These are phyloP conservation scores for Annulohypoxylon moriforme DNA, from an alignment of 495 filamentous ascomycete species.

Conservation along the genomic window DNA sequence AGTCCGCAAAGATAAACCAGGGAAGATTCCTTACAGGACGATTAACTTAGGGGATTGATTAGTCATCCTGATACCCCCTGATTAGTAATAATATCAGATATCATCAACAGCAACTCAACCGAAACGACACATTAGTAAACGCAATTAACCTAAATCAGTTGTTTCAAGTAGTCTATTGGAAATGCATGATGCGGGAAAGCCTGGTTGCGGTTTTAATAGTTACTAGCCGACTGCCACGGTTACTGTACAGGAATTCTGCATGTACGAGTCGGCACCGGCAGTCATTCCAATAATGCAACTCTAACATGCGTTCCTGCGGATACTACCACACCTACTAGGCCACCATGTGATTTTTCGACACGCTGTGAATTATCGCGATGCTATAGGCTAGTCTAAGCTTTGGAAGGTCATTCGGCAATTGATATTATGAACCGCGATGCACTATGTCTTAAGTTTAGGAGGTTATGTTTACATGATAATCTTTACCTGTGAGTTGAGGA, in stretches of 20 bases:
- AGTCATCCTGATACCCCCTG: not conserved
- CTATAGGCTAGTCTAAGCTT: not conserved
- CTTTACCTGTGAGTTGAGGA: not conserved
- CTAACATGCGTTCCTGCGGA: not conserved
- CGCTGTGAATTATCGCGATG: not conserved
- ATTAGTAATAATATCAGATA: not conserved
- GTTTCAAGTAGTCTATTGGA: not conserved
- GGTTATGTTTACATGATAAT: not conserved
- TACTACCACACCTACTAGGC: not conserved
- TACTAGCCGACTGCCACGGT: not conserved
- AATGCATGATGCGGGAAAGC: not conserved
- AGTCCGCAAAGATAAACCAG: not conserved
- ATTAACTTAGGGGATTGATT: not conserved
- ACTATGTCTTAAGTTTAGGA: not conserved
- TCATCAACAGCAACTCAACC: not conserved
- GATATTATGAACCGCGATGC: not conserved
- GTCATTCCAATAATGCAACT: slow-evolving; percentile 14
- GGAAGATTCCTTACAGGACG: no score
- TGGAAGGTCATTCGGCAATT: not conserved
- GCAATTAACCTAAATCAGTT: not conserved
- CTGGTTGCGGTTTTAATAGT: not conserved
- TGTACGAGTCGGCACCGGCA: not conserved
- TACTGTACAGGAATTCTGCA: not conserved
- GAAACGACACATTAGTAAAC: not conserved
- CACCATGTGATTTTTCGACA: not conserved